Base-by-base conservation (phyloP, 441 rosid genomes). In the Eruca vesicaria region DNA sequence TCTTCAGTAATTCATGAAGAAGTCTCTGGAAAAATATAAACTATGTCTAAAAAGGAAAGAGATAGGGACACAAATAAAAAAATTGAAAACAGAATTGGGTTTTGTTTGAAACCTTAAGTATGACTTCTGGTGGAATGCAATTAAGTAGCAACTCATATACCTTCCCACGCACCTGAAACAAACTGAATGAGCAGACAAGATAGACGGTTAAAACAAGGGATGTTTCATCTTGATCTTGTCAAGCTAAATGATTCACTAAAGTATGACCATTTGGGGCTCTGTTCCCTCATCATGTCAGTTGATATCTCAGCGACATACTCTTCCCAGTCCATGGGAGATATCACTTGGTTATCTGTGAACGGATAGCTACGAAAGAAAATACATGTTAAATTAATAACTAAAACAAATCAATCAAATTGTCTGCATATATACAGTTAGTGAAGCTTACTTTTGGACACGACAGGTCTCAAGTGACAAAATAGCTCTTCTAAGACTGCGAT, bases 311-410 rank as follows among this genome's bases (percentile, higher is more conserved):
- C 66, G 78, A 93, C 82, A 83, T 91, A 96, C 84, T 90, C 97
- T 82, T 96, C 99, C 98, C 99, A 93, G 59, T 96, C 97, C 96
- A 93, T 90, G 1, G 94, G 89, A 6, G 93, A 87, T 69, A 93
- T 93, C 63, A 75, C 84, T 81, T 93, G 98, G 79, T 89, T 88
- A 84, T 66, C 65, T 56, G 82, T 64, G 76, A 93, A 93, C 19
- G 98, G 98, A 72, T 91, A 93, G 82, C 99, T 96, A 84, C 52
- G 77, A 66, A 32, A 48, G 79, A 14, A 58, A 33, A 33, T n/a
- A 38, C 19, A 75, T 12, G 67, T 18, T 7, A 2, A 14, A 52
- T 66, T n/a, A n/a, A n/a, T n/a, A n/a, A n/a, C n/a, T n/a, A 2
- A 3, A 16, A 23, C 31, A 20, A 20, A 16, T 33, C 23, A 43